A percentile compares a stretch with the other conserved stretches of the same genome.
Evolutionary conservation across 2,329 filamentous ascomycete species (phyloP).

Genomic region (Trichothecium roseum): DNA sequence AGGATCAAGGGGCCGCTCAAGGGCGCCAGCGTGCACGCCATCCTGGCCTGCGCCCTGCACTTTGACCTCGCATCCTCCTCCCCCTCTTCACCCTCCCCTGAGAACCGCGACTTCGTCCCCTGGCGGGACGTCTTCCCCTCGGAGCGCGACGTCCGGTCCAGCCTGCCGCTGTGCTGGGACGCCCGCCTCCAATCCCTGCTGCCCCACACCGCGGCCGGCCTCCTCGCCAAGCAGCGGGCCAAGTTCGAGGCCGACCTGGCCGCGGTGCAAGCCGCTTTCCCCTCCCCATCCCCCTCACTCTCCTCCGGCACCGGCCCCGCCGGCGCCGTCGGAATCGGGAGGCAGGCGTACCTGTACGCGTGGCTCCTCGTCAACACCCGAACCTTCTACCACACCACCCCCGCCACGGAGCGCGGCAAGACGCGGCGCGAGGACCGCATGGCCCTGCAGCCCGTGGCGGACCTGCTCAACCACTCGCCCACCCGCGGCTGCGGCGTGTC

Average conservation of each 20-base stretch:
- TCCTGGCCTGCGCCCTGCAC: constrained; percentile 58
- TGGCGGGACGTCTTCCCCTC: constrained; percentile 64
- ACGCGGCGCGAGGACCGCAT: constrained; percentile 46
- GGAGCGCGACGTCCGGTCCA: constrained; percentile 40
- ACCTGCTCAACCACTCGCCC: constrained; percentile 55
- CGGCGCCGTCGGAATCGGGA: constrained; percentile 9
- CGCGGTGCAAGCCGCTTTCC: constrained; percentile 16
- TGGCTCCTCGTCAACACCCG: constrained; percentile 54
- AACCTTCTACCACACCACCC: constrained; percentile 47
- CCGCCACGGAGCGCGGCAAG: constrained; percentile 25
- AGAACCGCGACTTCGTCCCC: too few relatives aligned
- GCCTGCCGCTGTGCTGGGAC: constrained; percentile 38
- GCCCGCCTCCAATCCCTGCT: constrained; percentile 30
- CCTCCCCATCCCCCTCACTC: too few relatives aligned
- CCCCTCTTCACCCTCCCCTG: too few relatives aligned
- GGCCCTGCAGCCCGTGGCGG: constrained; percentile 61
- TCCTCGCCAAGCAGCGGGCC: constrained; percentile 41
- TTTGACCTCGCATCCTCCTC: constrained; percentile 21
- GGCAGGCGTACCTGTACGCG: constrained; percentile 37
- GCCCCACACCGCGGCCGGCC: constrained; percentile 24
- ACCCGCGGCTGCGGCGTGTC: constrained; percentile 43
- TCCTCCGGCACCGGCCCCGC: too few relatives aligned
- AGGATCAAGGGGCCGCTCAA: constrained; percentile 41
- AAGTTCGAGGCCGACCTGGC: constrained; percentile 33
- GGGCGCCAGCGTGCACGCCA: constrained; percentile 52